A percentile compares a stretch with the other conserved stretches of the same genome.
phyloP scores from a whole-genome alignment of 73 alveolate genomes.

The Breviolum minutum region DNA sequence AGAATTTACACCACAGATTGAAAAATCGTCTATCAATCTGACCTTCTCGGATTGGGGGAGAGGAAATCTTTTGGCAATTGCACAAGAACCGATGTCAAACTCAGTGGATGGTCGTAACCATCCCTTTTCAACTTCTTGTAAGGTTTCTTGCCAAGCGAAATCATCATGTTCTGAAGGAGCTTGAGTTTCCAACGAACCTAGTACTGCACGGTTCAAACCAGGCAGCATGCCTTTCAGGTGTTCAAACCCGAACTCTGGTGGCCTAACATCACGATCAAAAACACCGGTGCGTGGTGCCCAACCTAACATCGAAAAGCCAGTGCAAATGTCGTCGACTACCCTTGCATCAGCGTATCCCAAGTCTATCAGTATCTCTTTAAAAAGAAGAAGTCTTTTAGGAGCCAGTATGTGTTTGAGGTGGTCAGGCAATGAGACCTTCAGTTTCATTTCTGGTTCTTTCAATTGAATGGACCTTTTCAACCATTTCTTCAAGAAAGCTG shows the following conservation, averaged over 20 bases:
- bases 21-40: not conserved
- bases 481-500: not conserved
- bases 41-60: not conserved
- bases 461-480: not conserved
- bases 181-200: not conserved
- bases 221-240: not conserved
- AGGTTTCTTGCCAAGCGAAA: not conserved
- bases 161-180: not conserved
- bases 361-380: not conserved
- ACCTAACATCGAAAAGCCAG: not conserved
- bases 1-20: not conserved
- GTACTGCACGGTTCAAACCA: not conserved
- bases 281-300: not conserved
- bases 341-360: not conserved
- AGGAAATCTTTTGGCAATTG: not conserved
- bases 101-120: not conserved
- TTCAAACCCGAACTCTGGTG: not conserved
- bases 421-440: not conserved
- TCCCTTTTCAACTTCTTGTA: not conserved
- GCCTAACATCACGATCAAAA: not conserved
- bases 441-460: not conserved
- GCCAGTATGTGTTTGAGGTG: not conserved
- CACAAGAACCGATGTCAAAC: not conserved
- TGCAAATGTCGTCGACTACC: not conserved
- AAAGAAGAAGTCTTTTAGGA: not conserved